phyloP scores from a whole-genome alignment of 441 rosid genomes.

The Erodium moschatum region DNA sequence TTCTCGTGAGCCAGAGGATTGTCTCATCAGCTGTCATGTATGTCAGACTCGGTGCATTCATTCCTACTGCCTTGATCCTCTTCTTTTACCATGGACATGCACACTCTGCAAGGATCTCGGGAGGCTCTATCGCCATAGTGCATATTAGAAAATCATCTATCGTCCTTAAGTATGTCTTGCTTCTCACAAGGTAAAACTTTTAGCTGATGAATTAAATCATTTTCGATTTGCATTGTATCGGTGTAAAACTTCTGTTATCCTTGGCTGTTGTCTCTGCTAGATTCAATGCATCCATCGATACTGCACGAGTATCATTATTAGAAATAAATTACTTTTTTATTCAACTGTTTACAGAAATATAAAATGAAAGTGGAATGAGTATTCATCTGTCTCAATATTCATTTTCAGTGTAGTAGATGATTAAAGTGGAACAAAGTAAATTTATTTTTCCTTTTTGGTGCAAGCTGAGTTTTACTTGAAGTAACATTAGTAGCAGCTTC shows the following conservation, averaged over 20 bases:
- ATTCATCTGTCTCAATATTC: not conserved
- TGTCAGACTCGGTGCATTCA: constrained; percentile 60
- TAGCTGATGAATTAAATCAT: not conserved
- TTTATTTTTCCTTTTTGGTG: not conserved
- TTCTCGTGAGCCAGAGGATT: constrained; percentile 67
- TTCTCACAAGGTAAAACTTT: not conserved
- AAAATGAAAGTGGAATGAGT: not conserved
- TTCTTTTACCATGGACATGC: constrained; percentile 77
- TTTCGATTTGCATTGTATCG: not conserved
- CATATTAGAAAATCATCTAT: not conserved
- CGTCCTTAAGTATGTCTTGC: not conserved
- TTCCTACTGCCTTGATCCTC: constrained; percentile 80
- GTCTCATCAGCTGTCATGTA: constrained; percentile 54
- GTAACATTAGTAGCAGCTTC: not conserved
- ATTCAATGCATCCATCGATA: not conserved
- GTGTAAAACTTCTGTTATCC: not conserved
- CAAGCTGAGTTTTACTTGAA: not conserved
- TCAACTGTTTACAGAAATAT: not conserved
- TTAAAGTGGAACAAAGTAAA: no score
- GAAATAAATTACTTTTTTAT: not conserved
- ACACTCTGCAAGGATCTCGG: constrained; percentile 68
- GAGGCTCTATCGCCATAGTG: constrained; percentile 36
- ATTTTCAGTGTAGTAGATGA: not conserved
- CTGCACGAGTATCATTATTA: not conserved
- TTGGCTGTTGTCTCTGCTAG: not conserved